These are phyloP conservation scores for Prunus mira DNA, from an alignment of 306 rosid genomes.

Conservation along the genomic window DNA sequence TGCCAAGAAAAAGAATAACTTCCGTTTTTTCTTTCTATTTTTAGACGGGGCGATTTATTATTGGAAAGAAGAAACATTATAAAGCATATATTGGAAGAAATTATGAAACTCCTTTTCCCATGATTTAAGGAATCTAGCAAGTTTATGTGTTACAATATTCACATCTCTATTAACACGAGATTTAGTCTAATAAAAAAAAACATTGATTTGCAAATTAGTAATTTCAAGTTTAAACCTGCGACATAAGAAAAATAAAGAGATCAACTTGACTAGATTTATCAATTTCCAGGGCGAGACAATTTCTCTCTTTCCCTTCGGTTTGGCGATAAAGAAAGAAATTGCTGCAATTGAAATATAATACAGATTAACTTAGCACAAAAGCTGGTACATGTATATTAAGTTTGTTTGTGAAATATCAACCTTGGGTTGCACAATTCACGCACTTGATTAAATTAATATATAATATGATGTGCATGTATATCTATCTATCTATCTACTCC, in stretches of 20 bases:
- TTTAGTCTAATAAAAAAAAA: accelerated
- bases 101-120: too few relatives aligned
- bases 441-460: neutral
- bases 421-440: neutral
- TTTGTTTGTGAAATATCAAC: neutral
- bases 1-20: neutral
- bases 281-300: neutral
- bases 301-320: neutral
- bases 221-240: accelerated
- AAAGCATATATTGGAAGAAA: too few relatives aligned
- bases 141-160: too few relatives aligned
- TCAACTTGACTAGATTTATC: neutral
- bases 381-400: too few relatives aligned
- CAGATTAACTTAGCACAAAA: neutral
- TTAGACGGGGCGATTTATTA: too few relatives aligned
- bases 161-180: accelerated
- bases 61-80: too few relatives aligned
- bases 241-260: too few relatives aligned
- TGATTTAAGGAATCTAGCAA: too few relatives aligned
- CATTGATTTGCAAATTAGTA: accelerated
- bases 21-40: too few relatives aligned
- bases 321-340: neutral
- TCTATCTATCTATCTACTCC: neutral
- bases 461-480: neutral
- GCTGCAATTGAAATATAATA: neutral